Evolutionary conservation across 805 yeast species (phyloP).

Genomic region (Wickerhamiella azymoides): DNA sequence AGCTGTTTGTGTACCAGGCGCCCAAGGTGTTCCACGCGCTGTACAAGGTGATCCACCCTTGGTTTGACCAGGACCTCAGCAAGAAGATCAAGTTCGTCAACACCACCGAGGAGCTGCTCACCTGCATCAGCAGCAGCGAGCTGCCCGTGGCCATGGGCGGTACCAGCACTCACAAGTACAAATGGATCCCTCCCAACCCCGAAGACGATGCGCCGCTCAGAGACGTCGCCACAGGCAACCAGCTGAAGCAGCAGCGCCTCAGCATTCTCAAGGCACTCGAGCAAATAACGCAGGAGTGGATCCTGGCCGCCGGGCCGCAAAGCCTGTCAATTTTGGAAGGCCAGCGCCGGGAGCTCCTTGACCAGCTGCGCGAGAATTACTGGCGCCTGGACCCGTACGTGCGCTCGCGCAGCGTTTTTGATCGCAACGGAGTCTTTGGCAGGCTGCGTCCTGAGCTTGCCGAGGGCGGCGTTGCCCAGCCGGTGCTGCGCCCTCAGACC

Average conservation of each 20-base stretch:
- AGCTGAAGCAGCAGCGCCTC: conserved; percentile 39
- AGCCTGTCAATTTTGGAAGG: conserved; percentile 38
- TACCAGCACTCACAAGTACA: conserved; percentile 39
- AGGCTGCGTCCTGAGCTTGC: conserved; percentile 19
- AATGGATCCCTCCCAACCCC: conserved; percentile 47
- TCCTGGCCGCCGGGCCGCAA: conserved; percentile 37
- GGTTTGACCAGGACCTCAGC: conserved; percentile 96
- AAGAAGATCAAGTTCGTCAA: conserved; percentile 78
- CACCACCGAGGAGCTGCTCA: conserved; percentile 46
- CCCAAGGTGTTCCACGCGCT: conserved; percentile 95
- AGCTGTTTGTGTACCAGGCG: conserved; percentile 75
- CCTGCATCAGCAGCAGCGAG: conserved; percentile 43
- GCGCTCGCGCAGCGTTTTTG: conserved; percentile 67
- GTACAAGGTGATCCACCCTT: conserved; percentile 83
- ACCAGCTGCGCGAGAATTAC: conserved; percentile 48
- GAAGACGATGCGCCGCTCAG: conserved; percentile 38
- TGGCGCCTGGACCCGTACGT: conserved; percentile 63
- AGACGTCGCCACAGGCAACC: conserved; percentile 34
- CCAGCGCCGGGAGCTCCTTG: conserved; percentile 31
- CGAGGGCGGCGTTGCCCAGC: conserved; percentile 19
- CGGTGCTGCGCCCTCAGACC: conserved; percentile 3
- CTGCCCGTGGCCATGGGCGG: conserved; percentile 74
- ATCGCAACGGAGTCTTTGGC: conserved; percentile 56
- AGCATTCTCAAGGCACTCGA: conserved; percentile 41
- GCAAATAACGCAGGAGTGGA: conserved; percentile 66